phyloP scores from a whole-genome alignment of 2,329 filamentous ascomycete species.

The Ophiocordyceps camponoti-leonardi region DNA sequence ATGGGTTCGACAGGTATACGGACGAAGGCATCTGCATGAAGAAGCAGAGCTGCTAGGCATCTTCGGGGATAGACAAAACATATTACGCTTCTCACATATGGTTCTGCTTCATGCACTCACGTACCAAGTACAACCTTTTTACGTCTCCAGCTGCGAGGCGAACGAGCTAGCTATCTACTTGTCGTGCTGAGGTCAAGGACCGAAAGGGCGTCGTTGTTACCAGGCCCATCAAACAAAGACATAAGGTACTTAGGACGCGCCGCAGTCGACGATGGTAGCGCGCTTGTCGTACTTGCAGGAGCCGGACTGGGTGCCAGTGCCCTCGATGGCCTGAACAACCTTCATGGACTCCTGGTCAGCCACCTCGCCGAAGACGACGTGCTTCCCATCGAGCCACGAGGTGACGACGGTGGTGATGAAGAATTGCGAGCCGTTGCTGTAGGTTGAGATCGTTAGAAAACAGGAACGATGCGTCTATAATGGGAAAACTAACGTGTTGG shows the following conservation, averaged over 20 bases:
- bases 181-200: background rate
- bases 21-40: background rate
- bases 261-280: conserved; percentile 39
- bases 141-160: background rate
- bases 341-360: conserved; percentile 28
- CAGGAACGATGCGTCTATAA: background rate
- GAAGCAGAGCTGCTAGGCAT: no score
- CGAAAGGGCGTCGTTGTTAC: background rate
- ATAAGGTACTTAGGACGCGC: conserved; percentile 24
- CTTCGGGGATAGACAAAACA: no score
- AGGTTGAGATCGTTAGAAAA: conserved; percentile 11
- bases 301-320: conserved; percentile 37
- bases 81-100: no score
- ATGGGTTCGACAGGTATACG: background rate
- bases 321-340: conserved; percentile 45
- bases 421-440: conserved; percentile 94
- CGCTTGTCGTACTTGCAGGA: conserved; percentile 36
- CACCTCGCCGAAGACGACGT: conserved; percentile 75
- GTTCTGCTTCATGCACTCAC: no score
- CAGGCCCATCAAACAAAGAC: background rate
- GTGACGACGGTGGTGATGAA: conserved; percentile 91
- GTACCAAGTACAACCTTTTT: background rate
- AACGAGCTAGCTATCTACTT: conserved; percentile 1
- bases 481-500: conserved; percentile 55
- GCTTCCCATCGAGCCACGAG: conserved; percentile 66